These are phyloP conservation scores for Scopulariopsis brevicaulis DNA, from an alignment of 2,329 filamentous ascomycete genomes.

Conservation along the genomic window DNA sequence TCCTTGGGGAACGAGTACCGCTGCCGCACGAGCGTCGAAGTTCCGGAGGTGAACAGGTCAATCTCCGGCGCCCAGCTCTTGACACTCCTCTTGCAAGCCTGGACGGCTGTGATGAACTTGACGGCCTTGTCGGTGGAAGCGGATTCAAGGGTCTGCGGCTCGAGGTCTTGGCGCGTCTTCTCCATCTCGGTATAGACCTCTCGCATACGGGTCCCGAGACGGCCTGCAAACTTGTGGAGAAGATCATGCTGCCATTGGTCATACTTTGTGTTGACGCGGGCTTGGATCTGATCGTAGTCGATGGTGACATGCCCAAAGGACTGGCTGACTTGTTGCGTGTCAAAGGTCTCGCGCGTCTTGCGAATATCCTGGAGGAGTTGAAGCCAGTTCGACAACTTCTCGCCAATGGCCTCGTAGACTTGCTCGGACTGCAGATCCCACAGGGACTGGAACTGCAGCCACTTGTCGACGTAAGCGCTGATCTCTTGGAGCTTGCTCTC, in stretches of 20 bases:
- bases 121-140: conserved; percentile 95
- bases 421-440: conserved; percentile 97
- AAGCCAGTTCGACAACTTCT: conserved; percentile 85
- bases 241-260: conserved; percentile 99
- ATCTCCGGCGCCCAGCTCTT: conserved; percentile 93
- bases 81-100: conserved; percentile 89
- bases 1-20: conserved; percentile 88
- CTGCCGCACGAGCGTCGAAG: conserved; percentile 82
- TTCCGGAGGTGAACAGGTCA: conserved; percentile 88
- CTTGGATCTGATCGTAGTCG: conserved; percentile 97
- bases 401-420: conserved; percentile 83
- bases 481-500: conserved; percentile 76
- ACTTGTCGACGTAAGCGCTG: conserved; percentile 84
- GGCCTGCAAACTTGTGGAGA: conserved; percentile 79
- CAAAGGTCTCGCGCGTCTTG: conserved; percentile 90
- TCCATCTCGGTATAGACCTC: conserved; percentile 90
- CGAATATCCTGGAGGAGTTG: conserved; percentile 95
- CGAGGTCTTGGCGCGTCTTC: conserved; percentile 79
- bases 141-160: conserved; percentile 83
- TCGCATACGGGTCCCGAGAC: conserved; percentile 80
- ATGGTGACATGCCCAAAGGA: conserved; percentile 91
- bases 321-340: conserved; percentile 87
- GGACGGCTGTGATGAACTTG: conserved; percentile 95
- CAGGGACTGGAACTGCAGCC: conserved; percentile 95
- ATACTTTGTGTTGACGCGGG: conserved; percentile 97